Evolutionary conservation across 2,329 filamentous ascomycete species (phyloP), one percentile per base, ranked within the genome.

Genomic region (Aspergillus pseudoglaucus): DNA sequence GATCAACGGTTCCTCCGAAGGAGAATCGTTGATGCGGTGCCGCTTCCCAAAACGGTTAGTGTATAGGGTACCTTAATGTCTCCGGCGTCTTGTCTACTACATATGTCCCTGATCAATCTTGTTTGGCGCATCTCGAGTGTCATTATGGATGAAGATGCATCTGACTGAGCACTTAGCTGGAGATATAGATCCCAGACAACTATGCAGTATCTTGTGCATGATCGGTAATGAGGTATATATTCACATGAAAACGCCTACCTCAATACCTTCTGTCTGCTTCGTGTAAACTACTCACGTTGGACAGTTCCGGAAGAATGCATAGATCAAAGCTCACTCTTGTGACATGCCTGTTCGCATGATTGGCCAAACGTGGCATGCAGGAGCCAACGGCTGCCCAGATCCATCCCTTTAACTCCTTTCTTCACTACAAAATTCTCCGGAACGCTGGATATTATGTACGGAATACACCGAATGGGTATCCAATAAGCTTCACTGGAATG

Each of bases 11-110:
- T 47, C 46, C 44, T 35, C 47, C 46, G 42, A 39, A 54, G 57
- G 58, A 57, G 39, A 55, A 59, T 58, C 41, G 20, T 58, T 60
- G 49, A 60, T 57, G 55, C 58, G 57, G 44, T 43, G 45, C 12
- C 20, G 23, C 17, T 48, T 33, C 14, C 14, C 18, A 23, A 41
- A 41, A 9, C 12, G 22, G 20, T n/a, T 41, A 41, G 38, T 23
- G 38, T 23, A 4, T 7, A 41, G 12, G 12, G 14, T 41, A 14
- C 17, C 33, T 23, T 25, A 23, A 18, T 25, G 18, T 7, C 44
- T 23, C 33, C 22, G 20, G n/a, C 12, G 15, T 8, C 15, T 15
- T 30, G 10, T 30, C 25, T 27, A 27, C 9, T 22, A 22, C 22
- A 5, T 22, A 22, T 10, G 10, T 27, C 3, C 25, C 25, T 4